phyloP scores from a whole-genome alignment of 2,329 filamentous ascomycete genomes.

The Xylariales sp. region DNA sequence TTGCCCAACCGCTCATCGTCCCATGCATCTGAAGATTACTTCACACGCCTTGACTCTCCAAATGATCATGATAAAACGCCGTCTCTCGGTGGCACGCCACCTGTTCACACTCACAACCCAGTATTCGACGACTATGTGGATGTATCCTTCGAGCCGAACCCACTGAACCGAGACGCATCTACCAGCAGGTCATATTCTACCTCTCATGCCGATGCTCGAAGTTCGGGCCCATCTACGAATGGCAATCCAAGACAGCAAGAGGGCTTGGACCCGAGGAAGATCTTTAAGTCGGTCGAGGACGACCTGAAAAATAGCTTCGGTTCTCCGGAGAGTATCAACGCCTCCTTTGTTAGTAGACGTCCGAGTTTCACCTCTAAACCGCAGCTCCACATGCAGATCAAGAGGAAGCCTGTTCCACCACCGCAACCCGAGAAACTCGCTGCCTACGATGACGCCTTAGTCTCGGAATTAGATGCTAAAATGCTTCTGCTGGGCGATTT shows the following conservation, averaged over 20 bases:
- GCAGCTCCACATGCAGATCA: conserved; percentile 22
- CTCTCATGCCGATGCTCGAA: conserved; percentile 34
- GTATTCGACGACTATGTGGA: conserved; percentile 32
- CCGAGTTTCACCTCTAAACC: conserved; percentile 25
- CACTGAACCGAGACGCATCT: conserved; percentile 20
- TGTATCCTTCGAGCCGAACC: conserved; percentile 30
- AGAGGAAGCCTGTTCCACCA: conserved; percentile 26
- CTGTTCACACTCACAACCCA: conserved; percentile 18
- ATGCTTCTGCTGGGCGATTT: conserved; percentile 69
- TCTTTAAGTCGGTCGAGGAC: conserved; percentile 75
- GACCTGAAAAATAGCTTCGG: conserved; percentile 68
- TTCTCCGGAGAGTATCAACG: conserved; percentile 68
- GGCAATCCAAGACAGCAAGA: neutral
- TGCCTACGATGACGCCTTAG: conserved; percentile 31
- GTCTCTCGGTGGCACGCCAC: conserved; percentile 18
- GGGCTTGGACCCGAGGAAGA: conserved; percentile 43
- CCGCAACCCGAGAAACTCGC: conserved; percentile 21
- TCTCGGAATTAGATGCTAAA: conserved; percentile 68
- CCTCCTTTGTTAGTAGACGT: conserved; percentile 61
- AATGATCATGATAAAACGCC: conserved; percentile 18
- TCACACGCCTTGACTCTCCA: conserved; percentile 12
- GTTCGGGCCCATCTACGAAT: conserved; percentile 16
- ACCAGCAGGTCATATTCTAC: conserved; percentile 38
- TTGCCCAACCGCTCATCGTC: conserved; percentile 13
- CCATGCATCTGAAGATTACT: conserved; percentile 17